phyloP scores from a whole-genome alignment of 306 rosid genomes.

The Purshia tridentata region DNA sequence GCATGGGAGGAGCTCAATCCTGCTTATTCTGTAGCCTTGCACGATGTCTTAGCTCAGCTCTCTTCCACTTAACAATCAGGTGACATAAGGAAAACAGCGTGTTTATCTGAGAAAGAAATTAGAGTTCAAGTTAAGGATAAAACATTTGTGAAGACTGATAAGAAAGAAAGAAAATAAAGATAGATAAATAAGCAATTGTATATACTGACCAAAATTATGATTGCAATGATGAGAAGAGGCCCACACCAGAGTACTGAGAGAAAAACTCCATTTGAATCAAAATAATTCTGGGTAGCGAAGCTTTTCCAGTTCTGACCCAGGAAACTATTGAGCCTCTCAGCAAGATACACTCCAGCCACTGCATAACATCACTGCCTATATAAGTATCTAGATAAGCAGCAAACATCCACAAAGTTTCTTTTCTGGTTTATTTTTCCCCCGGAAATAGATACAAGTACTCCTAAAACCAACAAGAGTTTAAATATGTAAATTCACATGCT shows the following conservation, averaged over 20 bases:
- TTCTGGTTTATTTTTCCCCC: no score
- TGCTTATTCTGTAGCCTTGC: slow-evolving; percentile 69
- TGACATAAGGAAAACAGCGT: slow-evolving; percentile 80
- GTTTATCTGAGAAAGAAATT: slow-evolving; percentile 61
- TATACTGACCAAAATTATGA: slow-evolving; percentile 81
- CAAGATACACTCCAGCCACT: slow-evolving; percentile 93
- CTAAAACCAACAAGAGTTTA: not conserved
- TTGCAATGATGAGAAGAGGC: slow-evolving; percentile 79
- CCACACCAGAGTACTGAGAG: slow-evolving; percentile 89
- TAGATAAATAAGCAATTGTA: not conserved
- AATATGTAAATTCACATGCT: not conserved
- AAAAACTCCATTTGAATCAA: slow-evolving; percentile 81
- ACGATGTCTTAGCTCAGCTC: slow-evolving; percentile 88
- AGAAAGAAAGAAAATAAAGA: not conserved
- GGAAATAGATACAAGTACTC: not conserved
- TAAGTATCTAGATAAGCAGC: slow-evolving; percentile 18
- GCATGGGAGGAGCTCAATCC: slow-evolving; percentile 45
- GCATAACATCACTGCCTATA: slow-evolving; percentile 32
- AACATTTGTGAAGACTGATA: not conserved
- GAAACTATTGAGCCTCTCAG: slow-evolving; percentile 64
- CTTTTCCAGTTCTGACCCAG: slow-evolving; percentile 73
- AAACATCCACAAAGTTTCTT: not conserved
- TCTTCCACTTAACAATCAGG: slow-evolving; percentile 89
- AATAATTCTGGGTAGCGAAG: slow-evolving; percentile 82
- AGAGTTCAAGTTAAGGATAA: slow-evolving; percentile 16